These are phyloP conservation scores for Venturia pyrina DNA, from an alignment of 2,329 filamentous ascomycete species.

Conservation along the genomic window DNA sequence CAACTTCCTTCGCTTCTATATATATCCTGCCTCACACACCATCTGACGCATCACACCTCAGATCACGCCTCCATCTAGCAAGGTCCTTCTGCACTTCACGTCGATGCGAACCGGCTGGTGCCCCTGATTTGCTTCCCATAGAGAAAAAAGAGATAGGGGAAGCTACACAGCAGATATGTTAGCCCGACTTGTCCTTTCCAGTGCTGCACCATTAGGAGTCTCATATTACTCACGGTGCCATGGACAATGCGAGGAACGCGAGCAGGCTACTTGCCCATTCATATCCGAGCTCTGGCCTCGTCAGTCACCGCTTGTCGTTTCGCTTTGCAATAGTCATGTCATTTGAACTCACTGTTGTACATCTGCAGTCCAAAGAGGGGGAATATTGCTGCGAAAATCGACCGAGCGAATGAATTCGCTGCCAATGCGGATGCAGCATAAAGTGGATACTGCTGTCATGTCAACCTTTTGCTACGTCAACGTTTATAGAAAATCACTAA, in stretches of 20 bases:
- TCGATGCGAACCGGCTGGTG: constrained; percentile 32
- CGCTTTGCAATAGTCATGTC: constrained; percentile 13
- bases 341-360: constrained; percentile 36
- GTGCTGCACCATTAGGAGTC: constrained; percentile 8
- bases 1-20: constrained; percentile 5
- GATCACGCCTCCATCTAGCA: constrained; percentile 6
- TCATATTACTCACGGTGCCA: constrained; percentile 32
- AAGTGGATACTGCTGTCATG: constrained; percentile 31
- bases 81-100: background rate
- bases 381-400: constrained; percentile 38
- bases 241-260: constrained; percentile 38
- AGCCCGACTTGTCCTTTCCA: constrained; percentile 16
- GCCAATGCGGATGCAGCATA: constrained; percentile 41
- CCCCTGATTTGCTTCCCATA: constrained; percentile 39
- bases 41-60: background rate
- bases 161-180: constrained; percentile 22
- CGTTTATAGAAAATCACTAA: constrained; percentile 22
- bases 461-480: background rate
- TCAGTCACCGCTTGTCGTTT: constrained; percentile 36
- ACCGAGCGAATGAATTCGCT: constrained; percentile 40
- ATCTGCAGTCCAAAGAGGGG: constrained; percentile 41
- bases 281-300: constrained; percentile 31
- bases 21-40: background rate
- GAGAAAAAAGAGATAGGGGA: constrained; percentile 38
- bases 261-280: constrained; percentile 40